phyloP scores from a whole-genome alignment of 2,329 filamentous ascomycete genomes.

The Trichoderma hamatum region DNA sequence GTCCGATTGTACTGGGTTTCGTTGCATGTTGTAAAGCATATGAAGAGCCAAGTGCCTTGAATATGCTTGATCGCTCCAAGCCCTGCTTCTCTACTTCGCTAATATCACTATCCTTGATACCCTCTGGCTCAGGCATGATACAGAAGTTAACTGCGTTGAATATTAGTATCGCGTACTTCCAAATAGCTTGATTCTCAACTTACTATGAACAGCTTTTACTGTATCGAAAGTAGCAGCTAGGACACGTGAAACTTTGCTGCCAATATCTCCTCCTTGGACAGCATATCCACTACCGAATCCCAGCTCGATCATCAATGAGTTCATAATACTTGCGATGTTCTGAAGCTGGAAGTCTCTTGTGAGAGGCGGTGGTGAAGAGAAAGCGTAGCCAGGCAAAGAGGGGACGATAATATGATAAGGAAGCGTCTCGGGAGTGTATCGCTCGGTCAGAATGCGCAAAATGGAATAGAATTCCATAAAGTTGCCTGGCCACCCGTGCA shows the following conservation, averaged over 20 bases:
- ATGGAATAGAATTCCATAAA: conserved; percentile 60
- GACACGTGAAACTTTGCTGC: conserved; percentile 48
- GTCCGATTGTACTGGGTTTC: conserved; percentile 18
- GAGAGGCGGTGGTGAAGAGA: conserved; percentile 52
- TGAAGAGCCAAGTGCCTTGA: not conserved
- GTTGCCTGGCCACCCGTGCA: conserved; percentile 59
- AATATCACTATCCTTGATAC: not conserved
- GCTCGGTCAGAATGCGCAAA: conserved; percentile 48
- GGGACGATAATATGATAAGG: conserved; percentile 62
- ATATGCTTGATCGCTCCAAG: not conserved
- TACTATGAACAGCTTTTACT: conserved; percentile 21
- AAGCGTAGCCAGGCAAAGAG: conserved; percentile 57
- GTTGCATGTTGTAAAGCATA: conserved; percentile 19
- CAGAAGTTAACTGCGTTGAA: conserved; percentile 1
- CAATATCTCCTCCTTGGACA: conserved; percentile 61
- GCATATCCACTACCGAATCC: conserved; percentile 48
- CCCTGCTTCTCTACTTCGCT: conserved; percentile 9
- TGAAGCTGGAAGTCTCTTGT: conserved; percentile 43
- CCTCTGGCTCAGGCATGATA: conserved; percentile 17
- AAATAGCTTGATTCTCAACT: not conserved
- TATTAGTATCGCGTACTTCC: not conserved
- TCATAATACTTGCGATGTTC: conserved; percentile 45
- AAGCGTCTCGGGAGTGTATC: conserved; percentile 53
- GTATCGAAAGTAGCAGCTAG: conserved; percentile 34
- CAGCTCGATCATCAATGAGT: conserved; percentile 49